Evolutionary conservation across 495 filamentous ascomycete genomes (phyloP).

Genomic region (Parathielavia hyrcaniae): DNA sequence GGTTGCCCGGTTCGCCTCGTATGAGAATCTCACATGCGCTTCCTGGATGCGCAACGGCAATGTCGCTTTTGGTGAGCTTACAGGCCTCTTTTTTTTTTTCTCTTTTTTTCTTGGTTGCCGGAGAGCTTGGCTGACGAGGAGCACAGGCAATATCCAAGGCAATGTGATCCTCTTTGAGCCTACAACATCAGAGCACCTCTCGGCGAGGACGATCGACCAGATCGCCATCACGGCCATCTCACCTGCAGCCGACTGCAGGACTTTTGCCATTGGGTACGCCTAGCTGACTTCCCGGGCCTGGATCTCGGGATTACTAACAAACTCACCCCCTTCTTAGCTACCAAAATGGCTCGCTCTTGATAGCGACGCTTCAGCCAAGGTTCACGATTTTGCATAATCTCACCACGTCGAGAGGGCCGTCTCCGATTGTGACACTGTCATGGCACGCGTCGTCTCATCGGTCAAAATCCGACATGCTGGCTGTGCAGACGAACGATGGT

Average conservation of each 20-base stretch:
- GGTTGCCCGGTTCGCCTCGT: slow-evolving; percentile 81
- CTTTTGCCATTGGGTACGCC: slow-evolving; percentile 86
- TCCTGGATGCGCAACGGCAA: slow-evolving; percentile 98
- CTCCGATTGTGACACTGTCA: slow-evolving; percentile 79
- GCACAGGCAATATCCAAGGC: slow-evolving; percentile 75
- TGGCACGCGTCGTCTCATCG: slow-evolving; percentile 98
- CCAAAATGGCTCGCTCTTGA: slow-evolving; percentile 87
- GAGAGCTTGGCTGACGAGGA: slow-evolving; percentile 15
- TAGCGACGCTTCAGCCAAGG: slow-evolving; percentile 80
- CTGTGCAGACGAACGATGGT: slow-evolving; percentile 83
- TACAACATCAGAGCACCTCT: slow-evolving; percentile 85
- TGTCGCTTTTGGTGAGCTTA: slow-evolving; percentile 87
- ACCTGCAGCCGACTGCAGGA: slow-evolving; percentile 85
- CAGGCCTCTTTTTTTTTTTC: too few relatives aligned
- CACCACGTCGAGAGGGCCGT: slow-evolving; percentile 72
- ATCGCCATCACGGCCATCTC: slow-evolving; percentile 85
- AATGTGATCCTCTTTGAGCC: slow-evolving; percentile 95
- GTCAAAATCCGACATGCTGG: slow-evolving; percentile 97
- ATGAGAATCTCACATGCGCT: slow-evolving; percentile 76
- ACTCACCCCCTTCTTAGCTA: slow-evolving; percentile 51
- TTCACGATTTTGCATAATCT: slow-evolving; percentile 95
- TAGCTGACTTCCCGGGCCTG: background rate
- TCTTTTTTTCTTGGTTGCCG: slow-evolving; percentile 8
- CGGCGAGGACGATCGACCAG: slow-evolving; percentile 86
- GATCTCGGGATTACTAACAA: background rate